Evolutionary conservation across 2,329 filamentous ascomycete genomes (phyloP).

Genomic region (Fusarium tuaranense): DNA sequence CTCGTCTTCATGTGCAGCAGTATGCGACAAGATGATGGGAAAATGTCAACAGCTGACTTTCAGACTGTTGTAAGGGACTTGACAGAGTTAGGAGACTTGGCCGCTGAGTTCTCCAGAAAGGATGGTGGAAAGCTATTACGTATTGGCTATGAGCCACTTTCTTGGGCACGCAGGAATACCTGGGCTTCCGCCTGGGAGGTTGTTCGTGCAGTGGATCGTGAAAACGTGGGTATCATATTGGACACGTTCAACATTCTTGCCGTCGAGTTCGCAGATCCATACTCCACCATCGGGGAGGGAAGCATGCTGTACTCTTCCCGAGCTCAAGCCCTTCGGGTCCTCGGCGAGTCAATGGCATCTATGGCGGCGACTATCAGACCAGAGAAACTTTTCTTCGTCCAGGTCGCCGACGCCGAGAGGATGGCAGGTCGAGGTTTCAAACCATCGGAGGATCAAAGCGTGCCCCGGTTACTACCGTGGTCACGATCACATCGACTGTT

Average conservation of each 20-base stretch:
- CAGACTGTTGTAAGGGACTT: constrained; percentile 27
- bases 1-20: constrained; percentile 32
- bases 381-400: constrained; percentile 29
- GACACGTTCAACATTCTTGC: constrained; percentile 30
- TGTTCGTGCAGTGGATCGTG: constrained; percentile 27
- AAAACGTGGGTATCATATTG: constrained; percentile 23
- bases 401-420: constrained; percentile 23
- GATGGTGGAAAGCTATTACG: constrained; percentile 26
- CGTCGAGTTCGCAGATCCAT: constrained; percentile 30
- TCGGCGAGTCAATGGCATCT: constrained; percentile 13
- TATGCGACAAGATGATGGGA: constrained; percentile 25
- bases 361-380: constrained; percentile 22
- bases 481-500: constrained; percentile 19
- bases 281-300: constrained; percentile 12
- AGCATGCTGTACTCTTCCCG: constrained; percentile 13
- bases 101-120: not conserved
- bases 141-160: constrained; percentile 30
- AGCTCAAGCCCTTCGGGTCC: constrained; percentile 13
- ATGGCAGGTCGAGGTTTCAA: constrained; percentile 8
- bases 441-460: not conserved
- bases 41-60: constrained; percentile 17
- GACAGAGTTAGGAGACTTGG: constrained; percentile 15
- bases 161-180: constrained; percentile 26
- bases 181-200: constrained; percentile 33
- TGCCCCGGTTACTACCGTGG: constrained; percentile 23